These are phyloP conservation scores for Fusarium devonianum DNA, from an alignment of 2,329 filamentous ascomycete genomes.

Conservation along the genomic window DNA sequence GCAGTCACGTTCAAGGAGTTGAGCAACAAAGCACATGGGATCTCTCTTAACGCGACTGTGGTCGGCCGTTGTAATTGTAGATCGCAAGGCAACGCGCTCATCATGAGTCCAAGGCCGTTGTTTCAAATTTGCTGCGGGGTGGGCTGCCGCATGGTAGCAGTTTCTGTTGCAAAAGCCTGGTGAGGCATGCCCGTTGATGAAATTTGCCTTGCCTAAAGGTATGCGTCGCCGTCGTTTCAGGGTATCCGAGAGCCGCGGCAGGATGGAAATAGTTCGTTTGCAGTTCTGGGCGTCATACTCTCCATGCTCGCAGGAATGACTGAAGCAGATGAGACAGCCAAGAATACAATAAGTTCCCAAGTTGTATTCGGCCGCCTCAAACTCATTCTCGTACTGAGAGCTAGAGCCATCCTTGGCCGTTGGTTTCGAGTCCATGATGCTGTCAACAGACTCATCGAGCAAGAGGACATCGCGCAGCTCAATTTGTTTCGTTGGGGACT, in stretches of 20 bases:
- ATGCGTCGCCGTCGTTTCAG: slow-evolving; percentile 41
- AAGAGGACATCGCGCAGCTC: slow-evolving; percentile 60
- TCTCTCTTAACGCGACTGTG: slow-evolving; percentile 51
- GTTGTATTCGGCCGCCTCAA: slow-evolving; percentile 54
- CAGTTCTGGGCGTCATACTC: slow-evolving; percentile 63
- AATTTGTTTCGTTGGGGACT: slow-evolving; percentile 49
- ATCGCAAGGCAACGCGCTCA: slow-evolving; percentile 57
- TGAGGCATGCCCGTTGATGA: slow-evolving; percentile 25
- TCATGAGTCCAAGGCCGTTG: slow-evolving; percentile 55
- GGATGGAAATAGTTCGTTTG: slow-evolving; percentile 61
- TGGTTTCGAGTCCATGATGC: slow-evolving; percentile 61
- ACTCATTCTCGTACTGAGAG: slow-evolving; percentile 47
- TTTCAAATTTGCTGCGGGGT: slow-evolving; percentile 2
- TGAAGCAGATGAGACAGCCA: slow-evolving; percentile 66
- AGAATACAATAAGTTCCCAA: slow-evolving; percentile 63
- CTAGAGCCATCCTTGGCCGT: slow-evolving; percentile 55
- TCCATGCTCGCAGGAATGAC: slow-evolving; percentile 68
- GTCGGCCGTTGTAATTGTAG: slow-evolving; percentile 53
- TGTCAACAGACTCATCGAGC: slow-evolving; percentile 62
- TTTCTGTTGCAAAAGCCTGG: slow-evolving; percentile 48
- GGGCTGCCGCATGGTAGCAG: slow-evolving; percentile 50
- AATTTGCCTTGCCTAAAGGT: slow-evolving; percentile 1
- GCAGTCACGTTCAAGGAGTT: slow-evolving; percentile 60
- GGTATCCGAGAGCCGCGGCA: slow-evolving; percentile 45
- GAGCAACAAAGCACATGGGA: slow-evolving; percentile 58